These are phyloP conservation scores for Torulaspora quercuum DNA, from an alignment of 805 yeast species.

Conservation along the genomic window DNA sequence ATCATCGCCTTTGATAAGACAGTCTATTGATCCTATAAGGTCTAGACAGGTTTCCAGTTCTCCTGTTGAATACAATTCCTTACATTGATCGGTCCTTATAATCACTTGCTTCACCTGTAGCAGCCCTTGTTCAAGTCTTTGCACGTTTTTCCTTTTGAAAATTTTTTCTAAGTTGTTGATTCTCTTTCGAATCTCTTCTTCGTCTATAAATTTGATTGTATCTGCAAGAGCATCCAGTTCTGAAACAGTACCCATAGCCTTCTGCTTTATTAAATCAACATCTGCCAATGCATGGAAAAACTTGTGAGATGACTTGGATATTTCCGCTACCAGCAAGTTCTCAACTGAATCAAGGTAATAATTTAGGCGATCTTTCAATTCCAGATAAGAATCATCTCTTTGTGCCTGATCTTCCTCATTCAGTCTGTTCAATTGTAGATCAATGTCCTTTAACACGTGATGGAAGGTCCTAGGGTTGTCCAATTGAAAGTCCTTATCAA, in stretches of 20 bases:
- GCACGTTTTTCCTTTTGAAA: conserved; percentile 55
- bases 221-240: conserved; percentile 46
- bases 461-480: conserved; percentile 87
- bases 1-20: conserved; percentile 53
- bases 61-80: conserved; percentile 31
- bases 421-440: conserved; percentile 38
- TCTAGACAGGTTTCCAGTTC: conserved; percentile 55
- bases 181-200: conserved; percentile 49
- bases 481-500: conserved; percentile 64
- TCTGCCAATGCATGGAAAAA: conserved; percentile 84
- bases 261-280: conserved; percentile 57
- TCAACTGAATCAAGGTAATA: conserved; percentile 84
- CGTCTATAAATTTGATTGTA: conserved; percentile 46
- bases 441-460: conserved; percentile 61
- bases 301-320: conserved; percentile 76
- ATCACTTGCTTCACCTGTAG: conserved; percentile 45
- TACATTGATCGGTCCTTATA: conserved; percentile 43
- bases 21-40: conserved; percentile 54
- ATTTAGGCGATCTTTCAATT: conserved; percentile 73
- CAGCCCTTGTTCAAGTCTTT: conserved; percentile 58
- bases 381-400: conserved; percentile 48
- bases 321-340: conserved; percentile 72
- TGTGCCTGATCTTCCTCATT: conserved; percentile 31
- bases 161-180: conserved; percentile 48
- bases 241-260: conserved; percentile 50